These are phyloP conservation scores for Capsicum pubescens DNA, from an alignment of 257 asterid species.

Conservation along the genomic window DNA sequence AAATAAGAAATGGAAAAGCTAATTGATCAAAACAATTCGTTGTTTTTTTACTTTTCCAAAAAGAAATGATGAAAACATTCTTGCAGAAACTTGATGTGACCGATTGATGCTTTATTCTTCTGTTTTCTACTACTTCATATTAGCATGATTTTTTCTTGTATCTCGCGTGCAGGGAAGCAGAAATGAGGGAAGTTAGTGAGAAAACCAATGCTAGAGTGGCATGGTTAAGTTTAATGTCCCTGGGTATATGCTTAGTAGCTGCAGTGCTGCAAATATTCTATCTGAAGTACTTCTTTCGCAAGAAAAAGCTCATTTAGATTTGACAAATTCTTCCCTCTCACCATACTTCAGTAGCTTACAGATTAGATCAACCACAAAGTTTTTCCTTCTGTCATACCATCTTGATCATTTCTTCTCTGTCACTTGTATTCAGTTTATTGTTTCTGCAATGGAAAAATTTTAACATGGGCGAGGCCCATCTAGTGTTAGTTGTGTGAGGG, in stretches of 20 bases:
- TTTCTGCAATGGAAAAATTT: neutral
- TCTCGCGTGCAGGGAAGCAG: slow-evolving; percentile 62
- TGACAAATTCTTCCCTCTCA: neutral
- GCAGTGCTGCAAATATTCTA: slow-evolving; percentile 52
- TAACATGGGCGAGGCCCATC: no score
- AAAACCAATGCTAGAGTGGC: slow-evolving; percentile 70
- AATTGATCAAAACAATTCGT: neutral
- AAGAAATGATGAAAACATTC: neutral
- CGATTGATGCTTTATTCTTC: slow-evolving; percentile 7
- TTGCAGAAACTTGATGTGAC: neutral
- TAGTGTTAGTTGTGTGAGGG: no score
- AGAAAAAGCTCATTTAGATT: slow-evolving; percentile 70
- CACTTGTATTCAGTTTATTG: neutral
- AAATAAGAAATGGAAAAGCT: neutral
- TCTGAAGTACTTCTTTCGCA: slow-evolving; percentile 64
- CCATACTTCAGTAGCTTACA: neutral
- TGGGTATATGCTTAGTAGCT: slow-evolving; percentile 58
- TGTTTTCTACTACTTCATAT: neutral
- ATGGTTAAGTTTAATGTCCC: slow-evolving; percentile 60
- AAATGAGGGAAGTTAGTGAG: slow-evolving; percentile 73
- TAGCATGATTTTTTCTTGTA: neutral
- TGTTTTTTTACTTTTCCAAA: neutral
- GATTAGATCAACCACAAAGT: neutral
- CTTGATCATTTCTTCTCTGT: no score
- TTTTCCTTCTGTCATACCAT: neutral